A percentile compares a stretch with the other conserved stretches of the same genome.
These are phyloP conservation scores for Pseudotulostoma volvatum DNA, from an alignment of 495 filamentous ascomycete species.

Conservation along the genomic window DNA sequence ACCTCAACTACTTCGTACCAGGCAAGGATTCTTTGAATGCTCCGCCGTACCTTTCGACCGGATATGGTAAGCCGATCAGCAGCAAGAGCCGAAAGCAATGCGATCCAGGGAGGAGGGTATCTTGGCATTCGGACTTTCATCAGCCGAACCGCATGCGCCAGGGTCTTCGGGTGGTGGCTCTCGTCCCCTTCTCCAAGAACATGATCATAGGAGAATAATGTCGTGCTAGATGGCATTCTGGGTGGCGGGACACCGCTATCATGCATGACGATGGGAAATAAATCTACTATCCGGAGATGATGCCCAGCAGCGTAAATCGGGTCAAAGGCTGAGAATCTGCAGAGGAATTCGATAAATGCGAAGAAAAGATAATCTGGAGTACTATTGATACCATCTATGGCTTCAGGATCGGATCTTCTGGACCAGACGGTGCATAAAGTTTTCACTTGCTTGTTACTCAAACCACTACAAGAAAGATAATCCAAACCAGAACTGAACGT, in stretches of 20 bases:
- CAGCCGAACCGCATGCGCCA: slow-evolving; percentile 31
- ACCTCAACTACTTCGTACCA: slow-evolving; percentile 26
- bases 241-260: slow-evolving; percentile 1
- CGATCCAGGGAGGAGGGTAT: slow-evolving; percentile 25
- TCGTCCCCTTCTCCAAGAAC: slow-evolving; percentile 1
- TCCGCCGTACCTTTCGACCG: slow-evolving; percentile 8
- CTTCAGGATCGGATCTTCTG: slow-evolving; percentile 7
- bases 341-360: slow-evolving; percentile 34
- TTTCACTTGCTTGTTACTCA: slow-evolving; percentile 19
- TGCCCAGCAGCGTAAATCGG: slow-evolving; percentile 3
- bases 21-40: slow-evolving; percentile 19
- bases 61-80: slow-evolving; percentile 8
- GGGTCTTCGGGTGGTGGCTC: slow-evolving; percentile 12
- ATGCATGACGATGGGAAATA: slow-evolving; percentile 18
- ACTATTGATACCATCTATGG: slow-evolving; percentile 11
- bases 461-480: slow-evolving; percentile 22
- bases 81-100: slow-evolving; percentile 18
- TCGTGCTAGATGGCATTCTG: slow-evolving; percentile 2
- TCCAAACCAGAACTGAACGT: slow-evolving; percentile 23
- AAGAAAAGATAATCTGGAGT: slow-evolving; percentile 27
- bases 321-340: slow-evolving; percentile 11
- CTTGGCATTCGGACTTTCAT: slow-evolving; percentile 16
- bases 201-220: slow-evolving; percentile 12
- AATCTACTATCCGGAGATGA: slow-evolving; percentile 15
- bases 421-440: slow-evolving; percentile 17